Evolutionary conservation across 176 grass and related monocot species (phyloP), one percentile per base, ranked within the genome.

Genomic region (Zoysia pacifica): DNA sequence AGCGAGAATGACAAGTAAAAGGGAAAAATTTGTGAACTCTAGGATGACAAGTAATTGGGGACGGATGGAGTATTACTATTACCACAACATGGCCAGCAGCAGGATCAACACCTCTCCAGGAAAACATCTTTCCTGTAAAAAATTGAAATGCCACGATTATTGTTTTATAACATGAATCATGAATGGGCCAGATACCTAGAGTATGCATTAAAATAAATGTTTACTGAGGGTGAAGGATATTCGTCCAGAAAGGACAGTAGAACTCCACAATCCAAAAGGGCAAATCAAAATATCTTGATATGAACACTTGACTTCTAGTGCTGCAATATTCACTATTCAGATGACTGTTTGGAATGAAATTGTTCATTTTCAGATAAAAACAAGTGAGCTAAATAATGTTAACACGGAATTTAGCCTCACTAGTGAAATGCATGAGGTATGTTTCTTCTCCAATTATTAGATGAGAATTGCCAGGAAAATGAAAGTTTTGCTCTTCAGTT

Each of bases 121-220:
- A 94, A 59, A 97, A 80, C 73, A 94, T 73, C 70, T 70, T 87
- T 70, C 89, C 91, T 97, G 84, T 35, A 36, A 63, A 36, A 63
- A 28, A 69, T 43, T 49, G 47, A 69, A 48, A 35, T 67, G 6
- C 2, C 19, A 55, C 13, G 18, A 44, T 67, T 64, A 45, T n/a
- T 28, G 20, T 65, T 69, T n/a, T 28, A 49, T 73, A 55, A 16
- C 67, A 72, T 35, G 6, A 69, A 48, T 49, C 4, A 40, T 12
- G 47, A 36, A 48, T 61, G 20, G 28, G 51, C 19, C 51, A 14
- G 20, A 9, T 11, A 65, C 0, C 16, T 54, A 44, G 16, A 44
- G 18, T 45, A 36, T 72, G 40, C 7, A 48, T 11, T 11, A 11
- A 62, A 62, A 62, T 11, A 3, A 20, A n/a, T 9, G 48, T 79